phyloP scores from a whole-genome alignment of 352 stramenopile species.

The Globisporangium nodosum region DNA sequence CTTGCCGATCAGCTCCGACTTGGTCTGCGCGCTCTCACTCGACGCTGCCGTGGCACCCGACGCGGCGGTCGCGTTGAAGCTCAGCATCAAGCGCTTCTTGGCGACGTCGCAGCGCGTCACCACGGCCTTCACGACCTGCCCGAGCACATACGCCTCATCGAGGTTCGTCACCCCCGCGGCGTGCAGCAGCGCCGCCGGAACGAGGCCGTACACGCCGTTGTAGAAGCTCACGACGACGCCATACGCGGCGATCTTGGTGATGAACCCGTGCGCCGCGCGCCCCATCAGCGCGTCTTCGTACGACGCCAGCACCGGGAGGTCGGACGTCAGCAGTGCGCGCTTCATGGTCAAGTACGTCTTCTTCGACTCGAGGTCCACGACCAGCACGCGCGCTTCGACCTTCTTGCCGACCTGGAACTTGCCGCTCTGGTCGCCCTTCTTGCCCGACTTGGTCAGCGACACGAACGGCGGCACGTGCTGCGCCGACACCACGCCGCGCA shows the following conservation, averaged over 20 bases:
- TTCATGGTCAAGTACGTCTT: slow-evolving; percentile 92
- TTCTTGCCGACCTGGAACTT: slow-evolving; percentile 80
- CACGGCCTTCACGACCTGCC: slow-evolving; percentile 82
- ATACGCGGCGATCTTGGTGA: slow-evolving; percentile 92
- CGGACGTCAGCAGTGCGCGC: slow-evolving; percentile 70
- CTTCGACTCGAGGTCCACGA: slow-evolving; percentile 86
- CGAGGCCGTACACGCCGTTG: slow-evolving; percentile 92
- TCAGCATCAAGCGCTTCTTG: slow-evolving; percentile 86
- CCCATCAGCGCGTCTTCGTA: slow-evolving; percentile 72
- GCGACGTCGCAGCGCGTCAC: slow-evolving; percentile 68
- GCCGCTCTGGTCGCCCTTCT: slow-evolving; percentile 50
- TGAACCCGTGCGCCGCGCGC: slow-evolving; percentile 82
- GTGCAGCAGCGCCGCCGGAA: slow-evolving; percentile 82
- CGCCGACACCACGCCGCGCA: slow-evolving; percentile 64
- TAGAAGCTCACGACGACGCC: slow-evolving; percentile 95
- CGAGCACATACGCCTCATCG: slow-evolving; percentile 77
- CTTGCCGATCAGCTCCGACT: slow-evolving; percentile 40
- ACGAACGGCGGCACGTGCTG: slow-evolving; percentile 80
- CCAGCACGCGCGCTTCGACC: slow-evolving; percentile 75
- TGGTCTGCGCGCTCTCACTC: slow-evolving; percentile 9
- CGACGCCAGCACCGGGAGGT: slow-evolving; percentile 68
- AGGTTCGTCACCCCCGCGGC: slow-evolving; percentile 80
- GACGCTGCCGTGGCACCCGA: neutral
- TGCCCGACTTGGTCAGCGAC: slow-evolving; percentile 50
- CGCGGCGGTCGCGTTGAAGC: slow-evolving; percentile 59